Percentiles rank a stretch among this genome's conserved stretches.
phyloP scores from a whole-genome alignment of 257 asterid species.

The Solanum etuberosum region DNA sequence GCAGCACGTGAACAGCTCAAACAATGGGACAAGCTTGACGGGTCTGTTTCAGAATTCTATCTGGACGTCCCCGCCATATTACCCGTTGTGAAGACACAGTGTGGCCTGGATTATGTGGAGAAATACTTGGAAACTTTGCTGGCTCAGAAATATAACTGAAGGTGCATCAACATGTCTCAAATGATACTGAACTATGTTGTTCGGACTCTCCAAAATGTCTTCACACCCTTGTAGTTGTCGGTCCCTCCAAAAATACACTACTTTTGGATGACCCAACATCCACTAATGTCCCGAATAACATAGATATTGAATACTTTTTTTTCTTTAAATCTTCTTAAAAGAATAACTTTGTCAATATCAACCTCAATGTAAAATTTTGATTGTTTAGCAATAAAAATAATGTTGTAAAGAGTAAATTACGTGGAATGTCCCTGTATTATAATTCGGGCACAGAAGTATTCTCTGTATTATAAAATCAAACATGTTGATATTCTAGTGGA shows the following conservation, averaged over 20 bases:
- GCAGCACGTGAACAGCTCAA: conserved; percentile 53
- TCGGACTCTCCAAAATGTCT: neutral
- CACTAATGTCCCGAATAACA: neutral
- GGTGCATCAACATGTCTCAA: neutral
- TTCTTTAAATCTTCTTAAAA: neutral
- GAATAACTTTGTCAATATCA: neutral
- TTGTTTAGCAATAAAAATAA: neutral
- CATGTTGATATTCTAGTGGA: neutral
- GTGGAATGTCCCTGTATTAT: neutral
- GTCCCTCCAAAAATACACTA: neutral
- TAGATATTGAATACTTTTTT: neutral
- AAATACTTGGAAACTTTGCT: conserved; percentile 27
- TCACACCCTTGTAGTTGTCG: neutral
- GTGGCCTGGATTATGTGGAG: conserved; percentile 51
- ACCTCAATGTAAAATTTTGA: neutral
- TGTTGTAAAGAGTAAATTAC: neutral
- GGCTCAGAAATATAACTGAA: neutral
- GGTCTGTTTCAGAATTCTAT: conserved; percentile 26
- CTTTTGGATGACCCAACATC: neutral
- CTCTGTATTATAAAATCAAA: neutral
- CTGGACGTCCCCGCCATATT: conserved; percentile 57
- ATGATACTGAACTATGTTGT: neutral
- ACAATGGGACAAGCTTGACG: conserved; percentile 42
- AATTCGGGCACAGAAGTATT: neutral
- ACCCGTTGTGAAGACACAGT: conserved; percentile 58